Evolutionary conservation across 163 green algal species (phyloP).

Genomic region (Trebouxia gelatinosa): DNA sequence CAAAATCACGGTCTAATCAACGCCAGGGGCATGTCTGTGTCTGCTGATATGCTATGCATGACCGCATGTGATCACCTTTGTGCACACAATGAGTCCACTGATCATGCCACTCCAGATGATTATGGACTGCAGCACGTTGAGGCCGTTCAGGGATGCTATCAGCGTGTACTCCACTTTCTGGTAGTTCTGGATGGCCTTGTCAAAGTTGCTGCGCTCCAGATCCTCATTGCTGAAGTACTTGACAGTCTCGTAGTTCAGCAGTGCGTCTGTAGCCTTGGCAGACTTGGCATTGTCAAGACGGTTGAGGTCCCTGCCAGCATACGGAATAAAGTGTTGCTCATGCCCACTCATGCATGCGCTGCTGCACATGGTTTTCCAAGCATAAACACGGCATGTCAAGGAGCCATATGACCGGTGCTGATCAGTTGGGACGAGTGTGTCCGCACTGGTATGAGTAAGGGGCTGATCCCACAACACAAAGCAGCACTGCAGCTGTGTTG

Average conservation of each 20-base stretch:
- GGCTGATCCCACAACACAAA: no score
- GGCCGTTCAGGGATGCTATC: slow-evolving; percentile 54
- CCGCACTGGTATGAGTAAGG: no score
- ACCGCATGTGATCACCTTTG: slow-evolving; percentile 48
- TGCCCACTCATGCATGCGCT: no score
- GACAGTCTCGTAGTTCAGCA: slow-evolving; percentile 85
- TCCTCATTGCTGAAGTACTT: slow-evolving; percentile 85
- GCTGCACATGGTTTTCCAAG: no score
- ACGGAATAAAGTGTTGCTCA: no score
- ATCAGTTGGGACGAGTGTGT: no score
- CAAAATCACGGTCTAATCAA: not conserved
- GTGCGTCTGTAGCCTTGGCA: slow-evolving; percentile 55
- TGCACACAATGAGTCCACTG: slow-evolving; percentile 70
- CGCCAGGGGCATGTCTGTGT: not conserved
- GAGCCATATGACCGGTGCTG: no score
- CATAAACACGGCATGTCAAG: no score
- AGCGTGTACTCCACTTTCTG: slow-evolving; percentile 63
- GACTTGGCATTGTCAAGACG: slow-evolving; percentile 72
- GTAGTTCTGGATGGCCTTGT: slow-evolving; percentile 38
- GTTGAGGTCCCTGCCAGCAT: slow-evolving; percentile 80
- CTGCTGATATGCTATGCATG: not conserved
- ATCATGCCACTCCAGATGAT: slow-evolving; percentile 73
- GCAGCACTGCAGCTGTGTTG: no score
- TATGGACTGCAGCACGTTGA: slow-evolving; percentile 75
- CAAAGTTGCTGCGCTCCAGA: slow-evolving; percentile 58